Evolutionary conservation across 2,329 filamentous ascomycete genomes (phyloP).

Genomic region (Epichloe gansuensis): DNA sequence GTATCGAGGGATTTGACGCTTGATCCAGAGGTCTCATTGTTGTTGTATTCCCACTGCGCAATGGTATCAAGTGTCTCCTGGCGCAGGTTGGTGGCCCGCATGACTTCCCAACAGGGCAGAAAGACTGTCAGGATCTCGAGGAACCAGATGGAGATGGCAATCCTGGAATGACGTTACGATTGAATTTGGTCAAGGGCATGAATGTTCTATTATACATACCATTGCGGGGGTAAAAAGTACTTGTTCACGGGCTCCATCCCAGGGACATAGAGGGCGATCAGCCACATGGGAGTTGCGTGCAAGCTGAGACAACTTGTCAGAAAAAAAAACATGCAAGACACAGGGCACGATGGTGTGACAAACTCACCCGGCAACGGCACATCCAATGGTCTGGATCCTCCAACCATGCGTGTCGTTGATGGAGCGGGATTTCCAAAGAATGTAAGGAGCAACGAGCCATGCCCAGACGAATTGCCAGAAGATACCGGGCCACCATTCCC

Average conservation of each 20-base stretch:
- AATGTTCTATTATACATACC: constrained; percentile 30
- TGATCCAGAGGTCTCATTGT: constrained; percentile 12
- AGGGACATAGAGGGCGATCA: constrained; percentile 41
- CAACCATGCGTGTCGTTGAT: constrained; percentile 54
- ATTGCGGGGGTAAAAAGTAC: constrained; percentile 45
- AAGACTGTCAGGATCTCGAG: constrained; percentile 51
- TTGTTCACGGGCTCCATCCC: constrained; percentile 23
- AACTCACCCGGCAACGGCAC: constrained; percentile 30
- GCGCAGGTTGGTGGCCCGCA: constrained; percentile 26
- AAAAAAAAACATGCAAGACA: too few species aligned
- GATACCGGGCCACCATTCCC: constrained; percentile 54
- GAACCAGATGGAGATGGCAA: constrained; percentile 42
- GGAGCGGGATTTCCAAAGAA: constrained; percentile 44
- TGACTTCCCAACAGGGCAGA: constrained; percentile 48
- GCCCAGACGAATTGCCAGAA: constrained; percentile 52
- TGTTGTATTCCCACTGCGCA: constrained; percentile 30
- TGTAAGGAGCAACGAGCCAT: constrained; percentile 32
- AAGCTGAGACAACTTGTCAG: constrained; percentile 27
- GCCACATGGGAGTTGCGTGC: constrained; percentile 52
- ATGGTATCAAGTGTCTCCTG: constrained; percentile 33
- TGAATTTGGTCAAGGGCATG: constrained; percentile 27
- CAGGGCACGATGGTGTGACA: too few species aligned
- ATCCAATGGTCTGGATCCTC: constrained; percentile 47
- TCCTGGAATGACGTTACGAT: constrained; percentile 12
- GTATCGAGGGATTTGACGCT: constrained; percentile 11